Evolutionary conservation across 345 rosid genomes (phyloP).

Genomic region (Euphorbia tirucalli): DNA sequence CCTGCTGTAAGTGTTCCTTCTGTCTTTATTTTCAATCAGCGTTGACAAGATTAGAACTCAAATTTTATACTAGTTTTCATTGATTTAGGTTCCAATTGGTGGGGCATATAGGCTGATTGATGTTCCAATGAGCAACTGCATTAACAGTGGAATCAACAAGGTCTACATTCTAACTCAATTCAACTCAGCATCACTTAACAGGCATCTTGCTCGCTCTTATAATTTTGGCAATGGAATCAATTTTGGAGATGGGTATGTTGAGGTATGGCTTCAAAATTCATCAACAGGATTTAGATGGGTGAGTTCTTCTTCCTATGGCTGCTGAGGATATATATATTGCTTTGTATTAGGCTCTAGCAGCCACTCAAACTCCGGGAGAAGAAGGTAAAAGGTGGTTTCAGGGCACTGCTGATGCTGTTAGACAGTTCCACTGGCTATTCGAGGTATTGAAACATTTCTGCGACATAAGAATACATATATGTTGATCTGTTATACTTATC

Average conservation of each 20-base stretch:
- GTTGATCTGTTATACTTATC: too few relatives aligned
- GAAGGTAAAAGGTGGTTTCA: constrained; percentile 89
- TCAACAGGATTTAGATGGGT: neutral
- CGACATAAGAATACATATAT: too few relatives aligned
- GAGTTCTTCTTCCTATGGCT: neutral
- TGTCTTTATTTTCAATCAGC: neutral
- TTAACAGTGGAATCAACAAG: constrained; percentile 89
- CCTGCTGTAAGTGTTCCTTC: constrained; percentile 60
- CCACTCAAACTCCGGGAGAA: constrained; percentile 96
- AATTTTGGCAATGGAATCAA: constrained; percentile 63
- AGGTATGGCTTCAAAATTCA: constrained; percentile 40
- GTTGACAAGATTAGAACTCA: neutral
- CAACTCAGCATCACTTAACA: constrained; percentile 86
- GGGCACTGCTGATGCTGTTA: constrained; percentile 95
- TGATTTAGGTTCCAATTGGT: constrained; percentile 71
- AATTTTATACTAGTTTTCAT: neutral
- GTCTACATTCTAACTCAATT: constrained; percentile 92
- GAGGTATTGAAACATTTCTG: too few relatives aligned
- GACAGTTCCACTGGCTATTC: constrained; percentile 97
- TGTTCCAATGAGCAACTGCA: constrained; percentile 99
- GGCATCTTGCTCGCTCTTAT: constrained; percentile 88
- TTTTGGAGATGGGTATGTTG: constrained; percentile 85
- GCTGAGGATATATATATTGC: neutral
- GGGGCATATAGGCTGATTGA: constrained; percentile 95
- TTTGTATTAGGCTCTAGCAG: constrained; percentile 65